These are phyloP conservation scores for Penicillium salamii DNA, from an alignment of 495 filamentous ascomycete species.

Conservation along the genomic window DNA sequence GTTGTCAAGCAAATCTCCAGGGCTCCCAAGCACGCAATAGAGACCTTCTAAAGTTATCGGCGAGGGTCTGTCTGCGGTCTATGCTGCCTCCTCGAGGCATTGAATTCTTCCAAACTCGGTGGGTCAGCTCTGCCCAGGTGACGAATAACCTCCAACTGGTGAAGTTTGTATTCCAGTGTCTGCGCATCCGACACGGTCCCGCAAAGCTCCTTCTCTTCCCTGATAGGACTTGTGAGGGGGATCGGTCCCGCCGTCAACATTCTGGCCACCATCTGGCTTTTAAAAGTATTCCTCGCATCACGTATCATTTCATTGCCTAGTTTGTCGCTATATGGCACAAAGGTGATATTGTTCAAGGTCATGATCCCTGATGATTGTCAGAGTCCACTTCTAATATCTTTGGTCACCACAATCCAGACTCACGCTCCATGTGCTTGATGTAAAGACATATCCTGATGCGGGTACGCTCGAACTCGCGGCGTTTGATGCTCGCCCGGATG, in stretches of 20 bases:
- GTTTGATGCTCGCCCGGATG: slow-evolving; percentile 2
- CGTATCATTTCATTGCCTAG: not conserved
- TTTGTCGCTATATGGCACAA: not conserved
- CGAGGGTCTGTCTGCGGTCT: not conserved
- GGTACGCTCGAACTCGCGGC: slow-evolving; percentile 5
- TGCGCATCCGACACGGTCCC: slow-evolving; percentile 1
- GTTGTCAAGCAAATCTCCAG: too few relatives aligned
- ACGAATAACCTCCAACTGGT: slow-evolving; percentile 5
- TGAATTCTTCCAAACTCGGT: not conserved
- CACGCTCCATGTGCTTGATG: slow-evolving; percentile 6
- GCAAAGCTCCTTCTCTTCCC: not conserved
- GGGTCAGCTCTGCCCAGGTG: slow-evolving; percentile 1
- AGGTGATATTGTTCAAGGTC: not conserved
- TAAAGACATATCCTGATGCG: not conserved
- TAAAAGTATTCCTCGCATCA: not conserved
- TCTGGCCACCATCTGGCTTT: not conserved
- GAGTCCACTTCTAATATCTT: not conserved
- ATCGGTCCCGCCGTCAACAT: not conserved
- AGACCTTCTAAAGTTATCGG: not conserved
- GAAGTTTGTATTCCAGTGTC: slow-evolving; percentile 4
- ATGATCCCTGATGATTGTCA: not conserved
- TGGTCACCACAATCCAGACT: not conserved
- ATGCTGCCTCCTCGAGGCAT: not conserved
- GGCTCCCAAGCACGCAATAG: too few relatives aligned
- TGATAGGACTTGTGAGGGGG: not conserved